Conservation (phyloP, 176 grass and related monocot genomes). For the Rhynchospora tenuis region DNA sequence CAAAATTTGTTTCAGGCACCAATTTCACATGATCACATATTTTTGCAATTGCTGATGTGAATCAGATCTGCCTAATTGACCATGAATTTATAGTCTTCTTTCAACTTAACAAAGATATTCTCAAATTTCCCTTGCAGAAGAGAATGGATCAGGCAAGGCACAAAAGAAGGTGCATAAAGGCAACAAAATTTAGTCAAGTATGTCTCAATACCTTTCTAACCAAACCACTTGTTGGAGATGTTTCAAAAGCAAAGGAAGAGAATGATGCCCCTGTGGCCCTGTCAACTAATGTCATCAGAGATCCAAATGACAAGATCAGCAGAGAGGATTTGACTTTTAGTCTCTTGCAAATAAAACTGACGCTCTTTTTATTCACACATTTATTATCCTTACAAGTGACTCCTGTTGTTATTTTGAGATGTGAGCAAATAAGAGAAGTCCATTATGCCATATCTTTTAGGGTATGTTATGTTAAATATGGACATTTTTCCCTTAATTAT, state of each 20-base stretch:
- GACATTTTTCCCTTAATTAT: not conserved
- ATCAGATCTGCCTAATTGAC: not conserved
- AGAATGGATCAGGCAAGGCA: not conserved
- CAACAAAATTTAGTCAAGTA: not conserved
- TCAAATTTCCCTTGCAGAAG: not conserved
- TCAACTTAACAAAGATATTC: not conserved
- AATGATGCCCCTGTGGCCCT: slow-evolving; percentile 63
- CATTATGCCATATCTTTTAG: not conserved
- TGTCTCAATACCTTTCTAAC: not conserved
- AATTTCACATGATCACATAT: not conserved
- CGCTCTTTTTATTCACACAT: not conserved
- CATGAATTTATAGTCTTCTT: not conserved
- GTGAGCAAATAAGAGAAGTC: not conserved
- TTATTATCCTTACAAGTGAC: not conserved
- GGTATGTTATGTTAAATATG: not conserved
- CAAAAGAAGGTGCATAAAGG: not conserved
- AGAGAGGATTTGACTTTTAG: not conserved
- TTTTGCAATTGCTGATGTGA: not conserved
- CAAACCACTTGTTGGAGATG: slow-evolving; percentile 59
- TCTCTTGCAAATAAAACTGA: not conserved
- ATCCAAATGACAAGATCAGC: slow-evolving; percentile 72
- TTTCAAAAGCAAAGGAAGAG: slow-evolving; percentile 62
- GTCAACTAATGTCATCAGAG: slow-evolving; percentile 85
- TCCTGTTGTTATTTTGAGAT: not conserved
- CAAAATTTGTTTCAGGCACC: not conserved